Conservation (phyloP, 2,329 filamentous ascomycete species). For the Cytospora piceicola region DNA sequence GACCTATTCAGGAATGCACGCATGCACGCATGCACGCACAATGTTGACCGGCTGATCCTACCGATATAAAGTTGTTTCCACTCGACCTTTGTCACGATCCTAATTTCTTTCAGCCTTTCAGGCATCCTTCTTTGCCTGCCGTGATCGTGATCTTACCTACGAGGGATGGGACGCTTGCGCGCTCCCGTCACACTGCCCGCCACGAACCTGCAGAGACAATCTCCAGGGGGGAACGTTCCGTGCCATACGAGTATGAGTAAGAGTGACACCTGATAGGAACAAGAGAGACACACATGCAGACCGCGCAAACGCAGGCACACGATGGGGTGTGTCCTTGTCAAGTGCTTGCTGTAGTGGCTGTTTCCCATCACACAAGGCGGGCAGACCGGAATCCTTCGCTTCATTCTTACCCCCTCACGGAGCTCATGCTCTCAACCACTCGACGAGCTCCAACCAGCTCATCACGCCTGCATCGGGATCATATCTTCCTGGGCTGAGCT, state of each 20-base stretch:
- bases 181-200: no score
- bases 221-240: no score
- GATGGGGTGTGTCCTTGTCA: neutral
- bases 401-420: neutral
- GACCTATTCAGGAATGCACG: no score
- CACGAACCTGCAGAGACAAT: no score
- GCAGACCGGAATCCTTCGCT: constrained; percentile 22
- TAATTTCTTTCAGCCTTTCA: no score
- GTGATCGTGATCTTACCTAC: no score
- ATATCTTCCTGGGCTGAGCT: constrained; percentile 1
- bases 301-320: neutral
- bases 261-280: neutral
- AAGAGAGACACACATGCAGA: neutral
- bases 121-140: no score
- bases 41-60: no score
- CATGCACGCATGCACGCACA: no score
- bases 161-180: no score
- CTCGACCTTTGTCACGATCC: no score
- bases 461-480: constrained; percentile 18
- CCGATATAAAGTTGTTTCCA: no score
- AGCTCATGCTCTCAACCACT: constrained; percentile 6
- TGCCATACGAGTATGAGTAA: neutral
- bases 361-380: constrained; percentile 5
- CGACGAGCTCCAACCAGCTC: neutral
- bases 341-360: neutral